phyloP scores from a whole-genome alignment of 352 stramenopile genomes.

The Globisporangium cylindrosporum region DNA sequence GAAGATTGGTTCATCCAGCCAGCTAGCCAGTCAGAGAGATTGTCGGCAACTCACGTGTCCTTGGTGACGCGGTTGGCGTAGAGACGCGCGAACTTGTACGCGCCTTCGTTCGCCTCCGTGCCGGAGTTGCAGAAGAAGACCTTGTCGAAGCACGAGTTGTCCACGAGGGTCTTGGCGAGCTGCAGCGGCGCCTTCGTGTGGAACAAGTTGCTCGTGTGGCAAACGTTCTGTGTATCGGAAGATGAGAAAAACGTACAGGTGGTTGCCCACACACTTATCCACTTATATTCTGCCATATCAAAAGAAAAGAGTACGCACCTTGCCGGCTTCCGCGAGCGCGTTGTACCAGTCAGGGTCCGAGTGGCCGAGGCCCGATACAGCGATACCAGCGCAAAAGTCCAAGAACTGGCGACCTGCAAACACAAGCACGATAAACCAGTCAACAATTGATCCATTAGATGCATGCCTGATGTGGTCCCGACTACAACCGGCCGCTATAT shows the following conservation, averaged over 20 bases:
- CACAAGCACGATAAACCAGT: neutral
- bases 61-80: constrained; percentile 65
- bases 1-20: neutral
- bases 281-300: neutral
- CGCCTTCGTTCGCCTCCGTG: constrained; percentile 88
- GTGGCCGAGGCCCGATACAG: constrained; percentile 86
- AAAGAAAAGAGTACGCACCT: constrained; percentile 23
- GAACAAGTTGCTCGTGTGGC: constrained; percentile 97
- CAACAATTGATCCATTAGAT: neutral
- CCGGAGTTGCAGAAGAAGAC: constrained; percentile 99
- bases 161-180: constrained; percentile 93
- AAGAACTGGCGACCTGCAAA: constrained; percentile 62
- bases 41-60: constrained; percentile 49
- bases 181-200: constrained; percentile 92
- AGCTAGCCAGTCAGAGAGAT: neutral
- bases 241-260: constrained; percentile 34
- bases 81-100: constrained; percentile 85
- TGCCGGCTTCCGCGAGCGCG: constrained; percentile 54
- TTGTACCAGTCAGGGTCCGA: constrained; percentile 85
- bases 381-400: constrained; percentile 95
- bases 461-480: neutral
- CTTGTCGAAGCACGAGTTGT: constrained; percentile 95
- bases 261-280: neutral
- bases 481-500: neutral
- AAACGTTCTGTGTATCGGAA: constrained; percentile 80